These are phyloP conservation scores for Monascus purpureus DNA, from an alignment of 495 filamentous ascomycete genomes.

Conservation along the genomic window DNA sequence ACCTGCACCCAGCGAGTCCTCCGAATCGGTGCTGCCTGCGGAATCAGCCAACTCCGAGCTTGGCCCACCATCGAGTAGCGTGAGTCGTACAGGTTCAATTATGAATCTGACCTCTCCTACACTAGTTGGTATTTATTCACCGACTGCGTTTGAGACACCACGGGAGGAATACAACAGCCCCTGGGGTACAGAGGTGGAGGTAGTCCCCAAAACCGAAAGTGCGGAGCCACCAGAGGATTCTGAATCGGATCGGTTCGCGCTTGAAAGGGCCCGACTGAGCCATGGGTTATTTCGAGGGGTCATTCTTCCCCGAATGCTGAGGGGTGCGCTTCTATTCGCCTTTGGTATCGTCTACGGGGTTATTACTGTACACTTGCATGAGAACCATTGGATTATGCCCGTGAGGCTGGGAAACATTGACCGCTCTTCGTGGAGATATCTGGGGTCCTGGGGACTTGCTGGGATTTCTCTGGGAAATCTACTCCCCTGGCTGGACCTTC, in stretches of 20 bases:
- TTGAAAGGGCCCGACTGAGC: conserved; percentile 21
- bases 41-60: conserved; percentile 20
- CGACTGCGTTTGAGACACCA: conserved; percentile 38
- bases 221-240: conserved; percentile 5
- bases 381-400: conserved; percentile 48
- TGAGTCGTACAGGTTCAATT: conserved; percentile 57
- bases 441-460: conserved; percentile 66
- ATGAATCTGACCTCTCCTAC: conserved; percentile 83
- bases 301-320: conserved; percentile 32
- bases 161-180: conserved; percentile 38
- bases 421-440: conserved; percentile 49
- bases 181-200: conserved; percentile 61
- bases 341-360: conserved; percentile 77
- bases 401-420: conserved; percentile 46
- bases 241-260: conserved; percentile 16
- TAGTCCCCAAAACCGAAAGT: conserved; percentile 27
- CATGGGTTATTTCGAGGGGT: conserved; percentile 31
- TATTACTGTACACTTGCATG: conserved; percentile 70
- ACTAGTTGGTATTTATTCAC: conserved; percentile 79
- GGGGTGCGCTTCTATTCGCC: conserved; percentile 56
- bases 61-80: conserved; percentile 16
- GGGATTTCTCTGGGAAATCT: conserved; percentile 65
- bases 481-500: conserved; percentile 70
- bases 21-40: conserved; percentile 33
- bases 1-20: conserved; percentile 38